Conservation (phyloP, 106 monocot species). For the Dioscorea dumetorum region DNA sequence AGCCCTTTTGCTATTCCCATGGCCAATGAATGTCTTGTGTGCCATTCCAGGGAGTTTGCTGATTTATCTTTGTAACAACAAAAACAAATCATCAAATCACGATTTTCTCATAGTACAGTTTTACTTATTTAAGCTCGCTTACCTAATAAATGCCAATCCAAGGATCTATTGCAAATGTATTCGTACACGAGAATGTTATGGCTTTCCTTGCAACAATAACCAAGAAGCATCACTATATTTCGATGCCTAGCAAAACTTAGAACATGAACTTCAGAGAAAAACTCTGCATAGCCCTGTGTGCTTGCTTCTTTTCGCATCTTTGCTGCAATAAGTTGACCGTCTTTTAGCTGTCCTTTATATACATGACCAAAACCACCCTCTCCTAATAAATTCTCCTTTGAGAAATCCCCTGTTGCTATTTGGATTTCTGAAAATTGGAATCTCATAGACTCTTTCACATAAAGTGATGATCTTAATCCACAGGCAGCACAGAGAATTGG, state of each 20-base stretch:
- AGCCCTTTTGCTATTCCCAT: slow-evolving; percentile 43
- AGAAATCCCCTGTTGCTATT: slow-evolving; percentile 34
- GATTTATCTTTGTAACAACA: slow-evolving; percentile 12
- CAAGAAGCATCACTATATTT: slow-evolving; percentile 50
- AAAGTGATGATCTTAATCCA: slow-evolving; percentile 29
- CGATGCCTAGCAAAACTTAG: slow-evolving; percentile 44
- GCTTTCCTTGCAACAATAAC: slow-evolving; percentile 50
- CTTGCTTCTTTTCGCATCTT: slow-evolving; percentile 43
- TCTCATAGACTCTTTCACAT: slow-evolving; percentile 42
- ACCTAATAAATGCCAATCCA: slow-evolving; percentile 44
- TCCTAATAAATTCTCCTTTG: slow-evolving; percentile 37
- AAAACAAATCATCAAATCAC: no score
- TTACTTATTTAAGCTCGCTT: slow-evolving; percentile 5
- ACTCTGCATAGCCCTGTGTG: slow-evolving; percentile 35
- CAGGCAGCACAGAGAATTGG: slow-evolving; percentile 43
- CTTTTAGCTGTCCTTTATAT: slow-evolving; percentile 39
- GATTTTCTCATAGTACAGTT: no score
- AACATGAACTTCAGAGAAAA: slow-evolving; percentile 44
- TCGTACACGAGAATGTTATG: slow-evolving; percentile 48
- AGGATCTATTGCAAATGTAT: slow-evolving; percentile 43
- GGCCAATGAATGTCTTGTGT: slow-evolving; percentile 36
- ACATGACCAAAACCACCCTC: slow-evolving; percentile 48
- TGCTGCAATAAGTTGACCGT: slow-evolving; percentile 40
- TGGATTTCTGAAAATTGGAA: slow-evolving; percentile 38
- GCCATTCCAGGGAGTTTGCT: slow-evolving; percentile 32